A percentile compares a stretch with the other conserved stretches of the same genome.
Evolutionary conservation across 306 rosid genomes (phyloP).

Genomic region (Trifolium dubium): DNA sequence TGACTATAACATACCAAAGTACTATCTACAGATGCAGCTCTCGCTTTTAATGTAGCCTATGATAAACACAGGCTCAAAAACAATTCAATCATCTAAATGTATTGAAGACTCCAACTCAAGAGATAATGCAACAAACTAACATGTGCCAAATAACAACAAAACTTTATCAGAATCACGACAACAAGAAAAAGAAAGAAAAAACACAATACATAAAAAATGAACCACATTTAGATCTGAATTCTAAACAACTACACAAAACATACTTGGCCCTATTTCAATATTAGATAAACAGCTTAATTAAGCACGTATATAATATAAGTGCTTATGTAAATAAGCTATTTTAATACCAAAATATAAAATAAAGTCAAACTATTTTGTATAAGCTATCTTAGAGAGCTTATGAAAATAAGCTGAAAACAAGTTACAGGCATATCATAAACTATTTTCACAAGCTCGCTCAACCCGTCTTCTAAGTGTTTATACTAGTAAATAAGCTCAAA

Average conservation of each 20-base stretch:
- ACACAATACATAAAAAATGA: constrained; percentile 1
- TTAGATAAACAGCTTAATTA: not conserved
- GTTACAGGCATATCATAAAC: not conserved
- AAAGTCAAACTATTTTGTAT: not conserved
- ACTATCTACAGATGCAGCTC: constrained; percentile 20
- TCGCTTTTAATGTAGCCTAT: not conserved
- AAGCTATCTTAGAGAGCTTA: not conserved
- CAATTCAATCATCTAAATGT: constrained; percentile 7
- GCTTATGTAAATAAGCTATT: not conserved
- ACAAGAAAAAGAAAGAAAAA: not conserved
- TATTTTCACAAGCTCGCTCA: not conserved
- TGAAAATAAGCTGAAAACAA: not conserved
- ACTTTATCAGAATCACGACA: constrained; percentile 16
- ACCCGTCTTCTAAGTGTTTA: not conserved
- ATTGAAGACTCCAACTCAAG: constrained; percentile 12
- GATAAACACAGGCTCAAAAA: constrained; percentile 16
- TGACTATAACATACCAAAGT: constrained; percentile 14
- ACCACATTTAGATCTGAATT: not conserved
- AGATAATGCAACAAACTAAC: not conserved
- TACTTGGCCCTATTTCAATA: not conserved
- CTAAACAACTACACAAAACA: constrained; percentile 19
- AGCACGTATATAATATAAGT: not conserved
- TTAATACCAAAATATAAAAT: not conserved
- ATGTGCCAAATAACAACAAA: constrained; percentile 23
- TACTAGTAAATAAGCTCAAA: not conserved